phyloP scores from a whole-genome alignment of 768 basidiomycete genomes.

The Brasilioporus rufonigricans region DNA sequence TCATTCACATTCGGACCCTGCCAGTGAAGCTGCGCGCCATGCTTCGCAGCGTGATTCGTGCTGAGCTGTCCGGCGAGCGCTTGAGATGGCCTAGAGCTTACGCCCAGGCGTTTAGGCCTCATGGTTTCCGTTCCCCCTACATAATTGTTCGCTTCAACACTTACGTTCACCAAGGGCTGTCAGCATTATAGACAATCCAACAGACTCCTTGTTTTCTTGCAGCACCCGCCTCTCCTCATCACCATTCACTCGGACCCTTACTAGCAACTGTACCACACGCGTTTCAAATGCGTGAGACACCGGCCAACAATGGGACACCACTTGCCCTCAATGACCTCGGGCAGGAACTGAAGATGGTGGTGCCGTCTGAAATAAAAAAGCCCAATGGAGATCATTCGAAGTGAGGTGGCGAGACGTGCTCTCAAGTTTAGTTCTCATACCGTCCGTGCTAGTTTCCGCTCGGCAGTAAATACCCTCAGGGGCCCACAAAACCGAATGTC shows the following conservation, averaged over 20 bases:
- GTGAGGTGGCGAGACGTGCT: slow-evolving; percentile 3
- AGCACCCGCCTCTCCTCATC: neutral
- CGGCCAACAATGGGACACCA: neutral
- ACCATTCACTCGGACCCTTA: neutral
- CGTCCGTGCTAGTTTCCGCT: neutral
- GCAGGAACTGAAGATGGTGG: slow-evolving; percentile 8
- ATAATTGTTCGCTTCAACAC: neutral
- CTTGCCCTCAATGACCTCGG: neutral
- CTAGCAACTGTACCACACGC: neutral
- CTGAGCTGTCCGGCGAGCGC: too few relatives aligned
- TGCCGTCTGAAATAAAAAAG: slow-evolving; percentile 16
- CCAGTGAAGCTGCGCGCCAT: neutral
- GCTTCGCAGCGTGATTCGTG: neutral
- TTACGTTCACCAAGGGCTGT: neutral
- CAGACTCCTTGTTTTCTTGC: neutral
- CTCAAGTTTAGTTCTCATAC: neutral
- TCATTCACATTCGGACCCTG: neutral
- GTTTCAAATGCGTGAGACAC: slow-evolving; percentile 3
- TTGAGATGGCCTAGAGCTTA: neutral
- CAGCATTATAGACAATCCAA: neutral
- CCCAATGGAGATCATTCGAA: neutral
- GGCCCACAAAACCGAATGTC: slow-evolving; percentile 6
- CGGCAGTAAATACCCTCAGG: slow-evolving; percentile 18
- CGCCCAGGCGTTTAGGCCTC: too few relatives aligned
- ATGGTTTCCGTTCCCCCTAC: neutral